phyloP scores from a whole-genome alignment of 805 yeast genomes.

The Ogataea methanolica region DNA sequence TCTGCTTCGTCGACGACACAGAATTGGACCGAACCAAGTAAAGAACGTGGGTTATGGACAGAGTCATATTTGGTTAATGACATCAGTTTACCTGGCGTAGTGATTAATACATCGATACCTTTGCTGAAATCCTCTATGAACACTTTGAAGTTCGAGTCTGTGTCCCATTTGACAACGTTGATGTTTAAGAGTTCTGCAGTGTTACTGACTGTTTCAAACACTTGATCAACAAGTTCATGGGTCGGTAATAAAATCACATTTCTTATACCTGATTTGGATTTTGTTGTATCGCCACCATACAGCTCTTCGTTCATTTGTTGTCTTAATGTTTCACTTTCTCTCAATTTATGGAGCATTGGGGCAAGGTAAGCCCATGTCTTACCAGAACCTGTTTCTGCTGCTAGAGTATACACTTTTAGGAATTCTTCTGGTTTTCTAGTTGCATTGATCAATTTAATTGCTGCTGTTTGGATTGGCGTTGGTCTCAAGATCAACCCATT shows the following conservation, averaged over 20 bases:
- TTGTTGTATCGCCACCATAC: constrained; percentile 7
- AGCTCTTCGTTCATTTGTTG: constrained; percentile 32
- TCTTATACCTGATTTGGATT: constrained; percentile 46
- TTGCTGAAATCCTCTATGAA: constrained; percentile 42
- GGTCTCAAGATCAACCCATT: constrained; percentile 45
- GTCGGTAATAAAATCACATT: constrained; percentile 85
- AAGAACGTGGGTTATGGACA: constrained; percentile 30
- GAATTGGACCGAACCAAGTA: constrained; percentile 44
- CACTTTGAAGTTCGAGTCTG: constrained; percentile 49
- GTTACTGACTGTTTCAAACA: constrained; percentile 40
- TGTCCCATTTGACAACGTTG: constrained; percentile 56
- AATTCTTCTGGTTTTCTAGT: constrained; percentile 31
- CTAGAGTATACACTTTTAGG: constrained; percentile 66
- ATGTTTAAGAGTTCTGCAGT: constrained; percentile 35
- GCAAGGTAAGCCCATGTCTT: constrained; percentile 90
- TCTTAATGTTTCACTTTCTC: constrained; percentile 45
- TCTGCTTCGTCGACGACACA: constrained; percentile 93
- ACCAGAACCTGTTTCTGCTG: constrained; percentile 97
- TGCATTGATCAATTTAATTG: constrained; percentile 53
- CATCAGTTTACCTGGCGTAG: constrained; percentile 75
- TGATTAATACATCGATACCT: constrained; percentile 73
- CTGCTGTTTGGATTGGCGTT: constrained; percentile 79
- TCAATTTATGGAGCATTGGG: constrained; percentile 65
- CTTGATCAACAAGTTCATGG: constrained; percentile 82
- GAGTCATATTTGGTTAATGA: constrained; percentile 30